Base-by-base conservation (phyloP, 371 early-diverging fungal species). In the Neoconidiobolus thromboides region DNA sequence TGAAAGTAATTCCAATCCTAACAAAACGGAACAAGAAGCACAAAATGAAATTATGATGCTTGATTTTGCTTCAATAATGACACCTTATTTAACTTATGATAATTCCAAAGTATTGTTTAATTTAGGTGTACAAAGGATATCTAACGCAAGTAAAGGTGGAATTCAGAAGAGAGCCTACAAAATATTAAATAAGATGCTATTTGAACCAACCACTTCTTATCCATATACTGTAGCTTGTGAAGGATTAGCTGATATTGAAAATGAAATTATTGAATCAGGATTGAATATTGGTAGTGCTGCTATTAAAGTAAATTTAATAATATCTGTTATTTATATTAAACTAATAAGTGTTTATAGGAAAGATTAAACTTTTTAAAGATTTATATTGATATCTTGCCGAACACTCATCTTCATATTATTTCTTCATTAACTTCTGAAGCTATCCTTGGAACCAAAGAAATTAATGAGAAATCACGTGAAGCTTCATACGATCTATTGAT, bases 91-190 rank as follows among this genome's bases (percentile, higher is more conserved):
- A 53, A 79, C 81, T 61, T 63, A 68, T 10, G 73, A 78, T 49
- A 76, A 77, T 44, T 66, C 74, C 40, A 69, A 70, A 54, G 68
- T 72, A 60, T 66, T 86, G 46, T 75, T 81, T 65, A 73, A 76
- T 14, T 26, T 26, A 26, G 26, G 26, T 26, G 26, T 26, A 26
- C 26, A 26, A 26, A 26, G 26, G 26, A 26, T 26, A 26, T 26
- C 26, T 26, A 26, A 26, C 26, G 26, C 26, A 26, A 26, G 26
- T 26, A 26, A 26, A 26, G 26, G 26, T 0, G 73, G 78, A 1
- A 69, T 93, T 26, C 96, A 93, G 69, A 96, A 96, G 80, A 91
- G 90, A 71, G 87, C 87, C 0, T 95, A 96, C 78, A 89, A 91
- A 74, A 76, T 86, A 74, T 94, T 15, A 71, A 76, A 61, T 78